Base-by-base conservation (phyloP, 352 stramenopile genomes). In the Pythium scleroteichum region DNA sequence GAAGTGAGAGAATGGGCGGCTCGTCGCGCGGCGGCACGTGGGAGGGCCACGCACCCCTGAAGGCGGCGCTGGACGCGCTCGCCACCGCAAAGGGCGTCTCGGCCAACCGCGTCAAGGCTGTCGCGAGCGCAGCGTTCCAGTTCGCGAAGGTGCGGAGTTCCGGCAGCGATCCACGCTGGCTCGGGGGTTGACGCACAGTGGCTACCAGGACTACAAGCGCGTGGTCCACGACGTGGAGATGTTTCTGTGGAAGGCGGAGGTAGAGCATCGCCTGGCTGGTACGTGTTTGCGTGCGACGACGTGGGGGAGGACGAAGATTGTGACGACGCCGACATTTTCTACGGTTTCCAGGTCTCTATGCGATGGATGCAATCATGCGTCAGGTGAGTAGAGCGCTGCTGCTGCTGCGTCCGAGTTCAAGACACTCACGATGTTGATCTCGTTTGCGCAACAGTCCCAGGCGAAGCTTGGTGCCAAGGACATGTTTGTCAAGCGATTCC, bases 191-290 rank as follows among this genome's bases (percentile, higher is more conserved):
- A 47, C 35, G 42, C 32, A 35, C 14, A 9, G 35, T 72, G 48
- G 68, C n/a, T 57, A 58, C 29, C 62, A 94, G 83, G 83, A 86
- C 57, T 95, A 95, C 67, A 95, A 95, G 62, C 83, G 87, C 53
- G 85, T 95, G 42, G 85, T 95, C 55, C 83, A 95, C 33, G 85
- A 92, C 35, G 82, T 95, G 8, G 85, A 95, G 71, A 68, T 85
- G 29, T 90, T 93, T 67, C 39, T 95, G 42, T 95, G 85, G 85
- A 92, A 91, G 48, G 75, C 81, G 0, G 82, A 94, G 29, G 66
- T 81, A n/a, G 82, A 95, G 61, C 82, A 93, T 57, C 82, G 83
- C 41, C 69, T 95, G 29, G 85, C 77, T 74, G 83, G 83, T 92
- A 46, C 47, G 56, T 29, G 14, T 44, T n/a, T n/a, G 16, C 1